phyloP scores from a whole-genome alignment of 2,329 filamentous ascomycete genomes.

The Grosmannia huntii region DNA sequence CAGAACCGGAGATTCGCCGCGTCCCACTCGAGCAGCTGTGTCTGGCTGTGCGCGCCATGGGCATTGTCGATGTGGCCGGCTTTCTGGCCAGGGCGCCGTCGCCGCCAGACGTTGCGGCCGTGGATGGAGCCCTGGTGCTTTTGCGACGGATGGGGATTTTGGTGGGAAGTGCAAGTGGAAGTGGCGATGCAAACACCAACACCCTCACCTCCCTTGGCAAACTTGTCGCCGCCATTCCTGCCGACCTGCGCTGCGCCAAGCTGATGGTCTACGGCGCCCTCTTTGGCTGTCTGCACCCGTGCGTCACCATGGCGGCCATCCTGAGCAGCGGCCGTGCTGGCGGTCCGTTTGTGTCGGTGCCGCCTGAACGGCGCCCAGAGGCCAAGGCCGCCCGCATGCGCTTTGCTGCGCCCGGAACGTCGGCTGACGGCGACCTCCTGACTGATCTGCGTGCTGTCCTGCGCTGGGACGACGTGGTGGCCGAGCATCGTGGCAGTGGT shows the following conservation, averaged over 20 bases:
- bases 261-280: conserved; percentile 91
- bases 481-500: neutral
- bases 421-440: conserved; percentile 73
- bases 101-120: conserved; percentile 72
- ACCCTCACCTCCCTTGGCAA: conserved; percentile 74
- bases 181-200: too few relatives aligned
- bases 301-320: conserved; percentile 79
- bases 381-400: conserved; percentile 61
- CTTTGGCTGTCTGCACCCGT: conserved; percentile 83
- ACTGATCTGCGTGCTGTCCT: conserved; percentile 78
- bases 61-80: conserved; percentile 62
- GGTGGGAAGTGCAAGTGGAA: conserved; percentile 38
- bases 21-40: conserved; percentile 92
- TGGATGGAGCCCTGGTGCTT: conserved; percentile 71
- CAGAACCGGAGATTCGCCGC: conserved; percentile 85
- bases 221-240: conserved; percentile 89
- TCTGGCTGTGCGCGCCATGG: conserved; percentile 90
- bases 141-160: conserved; percentile 79
- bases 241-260: conserved; percentile 85
- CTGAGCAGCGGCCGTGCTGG: conserved; percentile 48
- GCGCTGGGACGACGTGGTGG: conserved; percentile 52
- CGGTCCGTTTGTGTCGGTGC: conserved; percentile 75
- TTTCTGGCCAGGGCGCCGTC: conserved; percentile 84
- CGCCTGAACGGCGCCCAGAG: conserved; percentile 68
- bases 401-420: conserved; percentile 57